Evolutionary conservation across 2,329 filamentous ascomycete species (phyloP).

Genomic region (Lecanicillium sp.): DNA sequence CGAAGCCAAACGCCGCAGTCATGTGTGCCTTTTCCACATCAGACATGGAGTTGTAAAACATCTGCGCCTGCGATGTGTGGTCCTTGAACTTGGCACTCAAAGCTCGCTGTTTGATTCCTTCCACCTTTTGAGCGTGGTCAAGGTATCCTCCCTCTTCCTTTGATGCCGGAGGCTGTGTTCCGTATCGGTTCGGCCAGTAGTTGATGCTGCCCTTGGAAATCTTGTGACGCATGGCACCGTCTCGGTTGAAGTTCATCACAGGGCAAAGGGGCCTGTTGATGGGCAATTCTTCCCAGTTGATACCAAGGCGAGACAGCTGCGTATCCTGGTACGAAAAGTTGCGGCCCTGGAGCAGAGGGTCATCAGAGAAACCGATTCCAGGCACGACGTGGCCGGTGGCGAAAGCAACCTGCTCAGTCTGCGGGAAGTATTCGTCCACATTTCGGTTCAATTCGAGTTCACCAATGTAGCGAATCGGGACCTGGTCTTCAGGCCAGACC

Average conservation of each 20-base stretch:
- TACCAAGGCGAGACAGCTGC: constrained; percentile 60
- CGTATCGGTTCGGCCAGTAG: constrained; percentile 53
- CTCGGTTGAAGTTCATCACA: constrained; percentile 68
- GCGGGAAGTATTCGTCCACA: constrained; percentile 71
- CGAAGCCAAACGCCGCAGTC: constrained; percentile 64
- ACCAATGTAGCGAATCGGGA: constrained; percentile 71
- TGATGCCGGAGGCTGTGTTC: constrained; percentile 57
- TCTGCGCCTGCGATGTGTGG: constrained; percentile 67
- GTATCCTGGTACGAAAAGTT: constrained; percentile 63
- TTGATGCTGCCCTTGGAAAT: constrained; percentile 62
- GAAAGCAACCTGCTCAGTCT: constrained; percentile 78
- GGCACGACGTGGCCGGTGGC: constrained; percentile 73
- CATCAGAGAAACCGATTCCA: constrained; percentile 69
- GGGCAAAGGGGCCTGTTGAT: constrained; percentile 70
- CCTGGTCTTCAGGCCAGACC: constrained; percentile 70
- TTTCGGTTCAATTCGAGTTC: constrained; percentile 74
- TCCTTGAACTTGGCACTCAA: constrained; percentile 69
- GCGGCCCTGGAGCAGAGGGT: constrained; percentile 65
- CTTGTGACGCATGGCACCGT: constrained; percentile 63
- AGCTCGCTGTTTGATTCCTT: constrained; percentile 62
- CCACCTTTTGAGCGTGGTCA: constrained; percentile 54
- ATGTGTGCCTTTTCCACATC: constrained; percentile 62
- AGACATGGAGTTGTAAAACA: constrained; percentile 74
- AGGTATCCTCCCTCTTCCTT: constrained; percentile 57
- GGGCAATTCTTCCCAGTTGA: constrained; percentile 70